Evolutionary conservation across 2,329 filamentous ascomycete genomes (phyloP), one percentile per base, ranked within the genome.

Genomic region (Pseudogymnoascus sp.): DNA sequence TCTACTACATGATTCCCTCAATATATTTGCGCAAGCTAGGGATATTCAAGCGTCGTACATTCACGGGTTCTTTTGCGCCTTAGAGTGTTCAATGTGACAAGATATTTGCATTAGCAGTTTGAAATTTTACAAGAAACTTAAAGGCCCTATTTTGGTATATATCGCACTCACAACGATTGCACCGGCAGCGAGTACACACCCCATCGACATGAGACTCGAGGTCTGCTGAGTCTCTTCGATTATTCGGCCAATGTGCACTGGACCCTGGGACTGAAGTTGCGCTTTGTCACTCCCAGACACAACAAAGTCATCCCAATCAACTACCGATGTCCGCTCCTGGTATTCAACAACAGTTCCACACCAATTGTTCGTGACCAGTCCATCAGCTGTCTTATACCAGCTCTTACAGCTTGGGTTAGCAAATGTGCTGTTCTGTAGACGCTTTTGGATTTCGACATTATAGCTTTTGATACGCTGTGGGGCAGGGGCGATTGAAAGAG

Each of bases 271-370:
- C 14, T 67, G 63, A 2, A 77, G 53, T 8, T 64, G 34, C 2
- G 66, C 63, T 5, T 66, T 68, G 1, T 64, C 71, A 11, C 69
- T 69, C 0, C 74, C 76, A 2, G 67, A 66, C n/a, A 74, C 68
- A 10, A 77, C 75, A 64, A 76, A 82, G 56, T 82, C 79, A 0
- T 73, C 73, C 73, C 77, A 81, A 23, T 77, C 31, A 66, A 82
- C 76, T 11, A 70, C 72, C 8, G 71, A 69, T 62, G 79, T 66
- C 65, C 75, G 65, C 53, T 80, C 74, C 72, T 66, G 64, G 42
- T 66, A 66, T 12, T 56, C 62, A 5, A 64, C 50, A 11, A 64
- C 64, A 12, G 37, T 60, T 21, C 59, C 67, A 8, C 62, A 62
- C 69, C 70, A 71, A 53, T 70, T 71, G 18, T 70, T 70, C 0